Evolutionary conservation across 106 monocot species (phyloP).

Genomic region (Apostasia ramifera): DNA sequence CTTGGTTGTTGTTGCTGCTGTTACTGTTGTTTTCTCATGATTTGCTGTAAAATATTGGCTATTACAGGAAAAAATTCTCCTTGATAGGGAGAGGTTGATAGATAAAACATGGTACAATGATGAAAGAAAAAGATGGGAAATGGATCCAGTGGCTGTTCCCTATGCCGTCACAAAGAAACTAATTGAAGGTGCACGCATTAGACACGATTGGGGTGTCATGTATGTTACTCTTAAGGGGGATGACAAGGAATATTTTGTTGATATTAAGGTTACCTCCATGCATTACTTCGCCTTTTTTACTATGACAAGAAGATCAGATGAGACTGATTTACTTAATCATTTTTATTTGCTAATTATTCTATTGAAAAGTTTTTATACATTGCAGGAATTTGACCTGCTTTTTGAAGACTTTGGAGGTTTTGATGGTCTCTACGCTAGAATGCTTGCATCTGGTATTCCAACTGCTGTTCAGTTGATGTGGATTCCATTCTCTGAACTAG

Average conservation of each 20-base stretch:
- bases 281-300: background rate
- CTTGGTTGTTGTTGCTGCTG: too few species aligned
- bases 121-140: slow-evolving; percentile 77
- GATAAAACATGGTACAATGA: slow-evolving; percentile 82
- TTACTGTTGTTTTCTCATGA: background rate
- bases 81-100: slow-evolving; percentile 69
- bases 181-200: slow-evolving; percentile 59
- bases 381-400: slow-evolving; percentile 74
- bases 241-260: slow-evolving; percentile 75
- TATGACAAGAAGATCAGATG: background rate
- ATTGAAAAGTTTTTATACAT: background rate
- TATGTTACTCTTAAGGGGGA: slow-evolving; percentile 78
- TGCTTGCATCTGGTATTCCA: slow-evolving; percentile 79
- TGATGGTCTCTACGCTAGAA: slow-evolving; percentile 71
- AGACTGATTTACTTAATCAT: background rate
- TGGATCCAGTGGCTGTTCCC: slow-evolving; percentile 85
- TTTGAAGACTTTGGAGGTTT: slow-evolving; percentile 89
- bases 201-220: slow-evolving; percentile 90
- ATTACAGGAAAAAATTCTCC: slow-evolving; percentile 55
- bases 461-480: slow-evolving; percentile 87
- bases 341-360: background rate
- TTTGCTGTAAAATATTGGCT: slow-evolving; percentile 1
- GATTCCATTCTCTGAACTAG: slow-evolving; percentile 77
- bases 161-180: slow-evolving; percentile 75
- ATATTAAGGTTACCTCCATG: slow-evolving; percentile 60